Percentiles rank a stretch among this genome's conserved stretches.
Evolutionary conservation across 1,139 yeast genomes (phyloP).

Genomic region (Eremothecium gossypii): DNA sequence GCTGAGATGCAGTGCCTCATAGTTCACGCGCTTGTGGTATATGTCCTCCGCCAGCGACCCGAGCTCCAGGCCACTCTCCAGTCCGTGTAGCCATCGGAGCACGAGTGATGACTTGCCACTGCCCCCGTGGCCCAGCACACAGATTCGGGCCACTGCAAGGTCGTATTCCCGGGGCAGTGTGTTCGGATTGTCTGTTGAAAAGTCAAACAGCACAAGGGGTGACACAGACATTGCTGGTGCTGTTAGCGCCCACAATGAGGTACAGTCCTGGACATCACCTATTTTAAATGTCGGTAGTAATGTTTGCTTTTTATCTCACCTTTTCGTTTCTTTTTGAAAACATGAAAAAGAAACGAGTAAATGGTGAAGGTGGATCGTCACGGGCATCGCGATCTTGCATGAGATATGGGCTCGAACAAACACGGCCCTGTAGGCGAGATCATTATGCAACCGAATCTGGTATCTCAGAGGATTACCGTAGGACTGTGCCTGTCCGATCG

Average conservation of each 20-base stretch:
- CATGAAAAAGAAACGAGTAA: too few relatives aligned
- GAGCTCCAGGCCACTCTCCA: conserved; percentile 10
- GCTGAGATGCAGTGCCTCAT: conserved; percentile 6
- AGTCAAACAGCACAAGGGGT: conserved; percentile 3
- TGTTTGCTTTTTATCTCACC: background rate
- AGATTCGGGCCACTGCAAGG: conserved; percentile 14
- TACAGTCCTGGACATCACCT: background rate
- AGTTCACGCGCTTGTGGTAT: conserved; percentile 13
- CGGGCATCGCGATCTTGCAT: too few relatives aligned
- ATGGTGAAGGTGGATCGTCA: too few relatives aligned
- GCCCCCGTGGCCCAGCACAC: conserved; percentile 20
- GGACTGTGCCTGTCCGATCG: too few relatives aligned
- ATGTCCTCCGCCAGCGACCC: conserved; percentile 19
- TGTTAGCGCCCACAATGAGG: background rate
- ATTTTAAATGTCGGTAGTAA: background rate
- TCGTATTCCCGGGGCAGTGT: conserved; percentile 17
- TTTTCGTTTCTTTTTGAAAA: background rate
- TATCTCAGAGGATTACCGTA: too few relatives aligned
- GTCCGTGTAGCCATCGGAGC: conserved; percentile 17
- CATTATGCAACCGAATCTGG: too few relatives aligned
- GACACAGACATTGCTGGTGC: background rate
- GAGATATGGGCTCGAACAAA: too few relatives aligned
- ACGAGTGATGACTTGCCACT: conserved; percentile 25
- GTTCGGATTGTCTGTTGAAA: conserved; percentile 1
- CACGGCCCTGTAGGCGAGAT: too few relatives aligned